These are phyloP conservation scores for Theobroma grandiflorum DNA, from an alignment of 441 rosid genomes.

Conservation along the genomic window DNA sequence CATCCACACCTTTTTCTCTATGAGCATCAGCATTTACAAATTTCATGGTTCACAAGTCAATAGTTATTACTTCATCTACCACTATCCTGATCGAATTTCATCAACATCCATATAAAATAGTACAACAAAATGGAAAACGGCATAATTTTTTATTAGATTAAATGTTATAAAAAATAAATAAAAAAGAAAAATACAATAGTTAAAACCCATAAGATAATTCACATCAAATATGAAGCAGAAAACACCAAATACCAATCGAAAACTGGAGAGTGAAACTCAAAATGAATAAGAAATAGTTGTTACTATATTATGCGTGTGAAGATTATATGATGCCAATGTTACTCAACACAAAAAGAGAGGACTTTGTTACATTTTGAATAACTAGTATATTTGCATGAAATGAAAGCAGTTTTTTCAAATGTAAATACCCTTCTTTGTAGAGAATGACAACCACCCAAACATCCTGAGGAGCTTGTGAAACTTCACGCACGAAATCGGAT, in stretches of 20 bases:
- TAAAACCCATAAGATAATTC: not conserved
- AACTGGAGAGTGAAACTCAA: too few species aligned
- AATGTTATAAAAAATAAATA: too few species aligned
- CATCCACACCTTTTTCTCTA: not conserved
- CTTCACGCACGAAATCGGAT: conserved; percentile 92
- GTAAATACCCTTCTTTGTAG: conserved; percentile 86
- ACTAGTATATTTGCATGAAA: not conserved
- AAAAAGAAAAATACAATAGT: not conserved
- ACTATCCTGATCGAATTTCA: not conserved
- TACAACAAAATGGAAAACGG: not conserved
- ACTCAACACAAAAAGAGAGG: not conserved
- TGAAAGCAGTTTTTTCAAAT: not conserved
- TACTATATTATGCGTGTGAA: not conserved
- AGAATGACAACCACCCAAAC: conserved; percentile 96
- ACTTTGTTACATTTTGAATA: not conserved
- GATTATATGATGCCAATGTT: not conserved
- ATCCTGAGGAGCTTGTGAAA: conserved; percentile 90
- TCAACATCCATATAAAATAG: not conserved
- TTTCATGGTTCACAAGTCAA: not conserved
- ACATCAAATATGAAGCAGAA: not conserved
- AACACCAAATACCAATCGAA: not conserved
- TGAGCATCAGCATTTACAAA: not conserved
- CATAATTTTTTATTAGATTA: not conserved
- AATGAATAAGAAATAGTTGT: not conserved
- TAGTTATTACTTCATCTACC: not conserved